phyloP scores from a whole-genome alignment of 805 yeast species.

The Saturnispora galanensis region DNA sequence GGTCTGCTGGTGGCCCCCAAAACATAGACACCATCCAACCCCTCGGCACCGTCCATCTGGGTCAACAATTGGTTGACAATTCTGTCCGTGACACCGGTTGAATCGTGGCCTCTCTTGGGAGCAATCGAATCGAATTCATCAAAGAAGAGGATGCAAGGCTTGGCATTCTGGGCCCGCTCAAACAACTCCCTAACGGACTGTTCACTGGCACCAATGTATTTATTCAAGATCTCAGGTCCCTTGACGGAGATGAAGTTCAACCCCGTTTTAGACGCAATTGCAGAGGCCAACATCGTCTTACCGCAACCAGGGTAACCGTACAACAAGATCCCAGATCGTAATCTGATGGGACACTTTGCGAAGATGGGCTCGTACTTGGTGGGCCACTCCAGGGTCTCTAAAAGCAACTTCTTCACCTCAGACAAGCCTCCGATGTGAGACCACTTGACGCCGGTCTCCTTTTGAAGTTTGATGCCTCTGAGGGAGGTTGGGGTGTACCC shows the following conservation, averaged over 20 bases:
- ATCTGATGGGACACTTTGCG: conserved; percentile 72
- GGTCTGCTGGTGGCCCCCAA: conserved; percentile 96
- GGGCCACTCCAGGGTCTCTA: conserved; percentile 96
- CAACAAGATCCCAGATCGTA: conserved; percentile 80
- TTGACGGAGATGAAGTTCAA: conserved; percentile 86
- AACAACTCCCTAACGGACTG: conserved; percentile 89
- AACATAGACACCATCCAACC: conserved; percentile 92
- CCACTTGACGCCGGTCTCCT: conserved; percentile 63
- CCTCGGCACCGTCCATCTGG: conserved; percentile 99
- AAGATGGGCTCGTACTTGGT: conserved; percentile 94
- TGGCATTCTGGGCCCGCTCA: conserved; percentile 90
- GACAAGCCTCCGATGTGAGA: conserved; percentile 79
- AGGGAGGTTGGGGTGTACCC: conserved; percentile 73
- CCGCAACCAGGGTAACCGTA: conserved; percentile 99
- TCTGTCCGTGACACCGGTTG: conserved; percentile 95
- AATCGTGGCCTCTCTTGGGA: conserved; percentile 95
- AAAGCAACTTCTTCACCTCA: conserved; percentile 61
- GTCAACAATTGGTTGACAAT: conserved; percentile 95
- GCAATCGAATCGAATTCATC: conserved; percentile 97
- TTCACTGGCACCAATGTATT: conserved; percentile 95
- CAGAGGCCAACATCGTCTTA: conserved; percentile 84
- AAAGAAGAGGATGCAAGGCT: conserved; percentile 85
- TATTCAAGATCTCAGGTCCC: conserved; percentile 92
- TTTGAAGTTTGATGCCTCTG: conserved; percentile 79
- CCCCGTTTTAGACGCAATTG: conserved; percentile 90